Percentiles rank a stretch among this genome's conserved stretches.
These are phyloP conservation scores for Populus trichocarpa DNA, from an alignment of 441 rosid species.

Conservation along the genomic window DNA sequence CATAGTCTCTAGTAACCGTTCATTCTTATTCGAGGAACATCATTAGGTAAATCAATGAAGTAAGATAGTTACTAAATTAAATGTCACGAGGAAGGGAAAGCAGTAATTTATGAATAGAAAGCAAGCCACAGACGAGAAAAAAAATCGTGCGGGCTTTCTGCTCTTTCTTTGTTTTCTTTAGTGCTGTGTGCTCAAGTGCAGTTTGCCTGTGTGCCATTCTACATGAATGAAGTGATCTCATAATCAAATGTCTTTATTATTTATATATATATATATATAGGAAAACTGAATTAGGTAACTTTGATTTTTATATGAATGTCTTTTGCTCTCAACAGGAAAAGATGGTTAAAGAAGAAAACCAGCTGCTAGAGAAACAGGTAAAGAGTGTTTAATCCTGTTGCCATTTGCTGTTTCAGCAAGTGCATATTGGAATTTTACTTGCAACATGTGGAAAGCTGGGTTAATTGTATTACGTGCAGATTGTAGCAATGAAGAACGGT, in stretches of 20 bases:
- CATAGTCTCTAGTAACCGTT: no score
- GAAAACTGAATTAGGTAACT: not conserved
- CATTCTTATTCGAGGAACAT: no score
- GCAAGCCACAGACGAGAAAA: not conserved
- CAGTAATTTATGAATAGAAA: not conserved
- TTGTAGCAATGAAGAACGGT: not conserved
- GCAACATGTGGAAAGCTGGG: not conserved
- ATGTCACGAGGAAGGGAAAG: not conserved
- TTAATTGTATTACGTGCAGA: not conserved
- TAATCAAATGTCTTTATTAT: no score
- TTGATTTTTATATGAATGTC: no score
- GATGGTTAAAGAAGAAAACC: not conserved
- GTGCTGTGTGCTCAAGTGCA: not conserved
- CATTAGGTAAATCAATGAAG: no score
- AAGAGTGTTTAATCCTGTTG: no score
- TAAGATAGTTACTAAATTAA: not conserved
- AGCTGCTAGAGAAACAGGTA: conserved; percentile 1
- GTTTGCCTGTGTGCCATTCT: not conserved
- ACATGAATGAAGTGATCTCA: not conserved
- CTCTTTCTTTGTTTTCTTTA: not conserved
- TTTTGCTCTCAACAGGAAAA: not conserved
- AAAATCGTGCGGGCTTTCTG: not conserved
- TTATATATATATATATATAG: no score
- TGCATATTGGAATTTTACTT: not conserved
- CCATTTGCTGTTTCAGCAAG: not conserved